Evolutionary conservation across 495 filamentous ascomycete species (phyloP).

Genomic region (Lindgomyces ingoldianus): DNA sequence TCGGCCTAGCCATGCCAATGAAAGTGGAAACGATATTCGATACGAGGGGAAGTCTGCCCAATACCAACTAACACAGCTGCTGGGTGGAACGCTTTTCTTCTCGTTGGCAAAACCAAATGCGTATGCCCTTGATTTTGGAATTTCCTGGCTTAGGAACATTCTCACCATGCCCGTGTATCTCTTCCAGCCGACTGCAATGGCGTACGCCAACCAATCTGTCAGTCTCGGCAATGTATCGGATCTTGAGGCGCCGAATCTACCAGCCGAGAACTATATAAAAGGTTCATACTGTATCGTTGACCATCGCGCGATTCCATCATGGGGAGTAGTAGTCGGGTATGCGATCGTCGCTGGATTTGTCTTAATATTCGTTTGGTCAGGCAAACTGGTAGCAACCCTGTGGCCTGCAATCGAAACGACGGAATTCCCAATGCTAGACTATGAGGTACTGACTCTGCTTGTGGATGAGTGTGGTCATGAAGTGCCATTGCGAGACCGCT

Average conservation of each 20-base stretch:
- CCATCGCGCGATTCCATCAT: conserved; percentile 6
- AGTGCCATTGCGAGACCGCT: neutral
- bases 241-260: conserved; percentile 10
- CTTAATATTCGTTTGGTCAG: conserved; percentile 1
- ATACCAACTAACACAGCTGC: conserved; percentile 10
- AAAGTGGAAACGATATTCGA: neutral
- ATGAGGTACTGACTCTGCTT: neutral
- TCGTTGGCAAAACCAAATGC: neutral
- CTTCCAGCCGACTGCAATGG: conserved; percentile 16
- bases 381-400: neutral
- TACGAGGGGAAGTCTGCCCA: conserved; percentile 11
- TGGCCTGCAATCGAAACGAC: conserved; percentile 10
- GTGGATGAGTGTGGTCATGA: neutral
- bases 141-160: conserved; percentile 15
- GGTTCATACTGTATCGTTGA: conserved; percentile 10
- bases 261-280: conserved; percentile 17
- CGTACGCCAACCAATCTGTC: neutral
- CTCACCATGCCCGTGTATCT: conserved; percentile 15
- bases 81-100: conserved; percentile 1
- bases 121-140: neutral
- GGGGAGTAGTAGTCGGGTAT: conserved; percentile 19
- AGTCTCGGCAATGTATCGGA: neutral
- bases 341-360: conserved; percentile 6
- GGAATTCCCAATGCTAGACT: conserved; percentile 19
- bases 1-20: neutral